Base-by-base conservation (phyloP, 257 asterid species). In the Thymus mandschuricus region DNA sequence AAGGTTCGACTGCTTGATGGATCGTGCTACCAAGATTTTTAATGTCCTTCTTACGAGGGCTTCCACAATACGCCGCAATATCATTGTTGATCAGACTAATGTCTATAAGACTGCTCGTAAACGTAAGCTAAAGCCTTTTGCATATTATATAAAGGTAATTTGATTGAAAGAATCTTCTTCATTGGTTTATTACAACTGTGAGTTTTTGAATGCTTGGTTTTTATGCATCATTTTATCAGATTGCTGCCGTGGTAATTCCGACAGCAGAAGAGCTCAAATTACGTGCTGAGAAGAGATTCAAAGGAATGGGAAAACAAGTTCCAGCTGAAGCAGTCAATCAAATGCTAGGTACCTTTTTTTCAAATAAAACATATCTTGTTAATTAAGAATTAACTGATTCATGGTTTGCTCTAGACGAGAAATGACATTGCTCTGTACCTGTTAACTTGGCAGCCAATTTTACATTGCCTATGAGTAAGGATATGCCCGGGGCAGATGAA, bases 81-180 rank as follows among this genome's bases (percentile, higher is more conserved):
- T 82, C 82, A 84, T 88, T 63, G 74, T 88, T 64, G 95, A 88
- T 79, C 91, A 84, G 79, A 82, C 87, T 33, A 84, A 88, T 77
- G 82, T 84, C 46, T 73, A 75, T 70, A 81, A 86, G 75, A 84
- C 66, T 84, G 83, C 88, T 9, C 89, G 95, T 27, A 88, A 69
- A 38, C 86, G 80, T 51, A 88, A 82, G 76, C 75, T 86, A 64
- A 84, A 81, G 81, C 87, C 86, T 11, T 88, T 88, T 74, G 75
- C 78, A 9, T n/a, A 68, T 77, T 84, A 60, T 73, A 78, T 43
- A 54, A 88, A 88, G 88, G 91, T 82, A 77, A 64, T 62, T 56
- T 40, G 40, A 64, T 34, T 8, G 35, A 54, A 21, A 59, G 60
- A 34, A 31, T 45, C 5, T 34, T 35, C 40, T 51, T 49, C 10